phyloP scores from a whole-genome alignment of 2,329 filamentous ascomycete genomes.

The Parastagonospora avenae region DNA sequence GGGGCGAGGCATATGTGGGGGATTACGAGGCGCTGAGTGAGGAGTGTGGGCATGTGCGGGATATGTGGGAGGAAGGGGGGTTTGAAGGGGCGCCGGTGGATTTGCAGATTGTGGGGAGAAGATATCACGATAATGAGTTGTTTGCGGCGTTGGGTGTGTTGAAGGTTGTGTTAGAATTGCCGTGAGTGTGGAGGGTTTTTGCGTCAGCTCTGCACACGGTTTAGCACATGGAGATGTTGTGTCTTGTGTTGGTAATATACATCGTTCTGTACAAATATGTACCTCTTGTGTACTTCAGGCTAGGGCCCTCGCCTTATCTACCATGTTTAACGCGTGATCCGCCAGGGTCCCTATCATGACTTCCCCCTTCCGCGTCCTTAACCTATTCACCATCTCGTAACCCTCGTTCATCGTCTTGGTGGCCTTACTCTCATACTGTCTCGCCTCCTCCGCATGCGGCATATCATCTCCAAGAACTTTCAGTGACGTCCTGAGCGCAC shows the following conservation, averaged over 20 bases:
- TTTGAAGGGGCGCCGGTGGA: conserved; percentile 27
- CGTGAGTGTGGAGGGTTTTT: conserved; percentile 2
- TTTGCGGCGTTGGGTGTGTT: conserved; percentile 24
- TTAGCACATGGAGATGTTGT: background rate
- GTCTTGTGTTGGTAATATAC: background rate
- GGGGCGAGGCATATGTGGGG: conserved; percentile 17
- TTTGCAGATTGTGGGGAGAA: conserved; percentile 27
- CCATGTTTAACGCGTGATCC: background rate
- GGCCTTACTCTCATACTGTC: conserved; percentile 15
- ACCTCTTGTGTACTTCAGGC: background rate
- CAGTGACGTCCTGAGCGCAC: conserved; percentile 51
- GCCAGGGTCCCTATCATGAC: too few relatives aligned
- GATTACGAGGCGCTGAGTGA: conserved; percentile 22
- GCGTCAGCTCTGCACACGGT: background rate
- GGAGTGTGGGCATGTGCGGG: conserved; percentile 21
- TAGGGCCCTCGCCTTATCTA: background rate
- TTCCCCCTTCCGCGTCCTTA: conserved; percentile 2
- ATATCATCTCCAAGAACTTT: conserved; percentile 47
- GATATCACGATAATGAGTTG: conserved; percentile 26
- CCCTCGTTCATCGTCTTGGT: conserved; percentile 12
- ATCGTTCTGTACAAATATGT: background rate
- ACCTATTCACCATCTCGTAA: conserved; percentile 4
- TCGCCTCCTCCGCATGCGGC: conserved; percentile 31
- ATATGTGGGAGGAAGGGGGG: conserved; percentile 21
- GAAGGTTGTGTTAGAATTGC: conserved; percentile 20